Base-by-base conservation (phyloP, 1,139 yeast species). In the Pneumocystis carinii region DNA sequence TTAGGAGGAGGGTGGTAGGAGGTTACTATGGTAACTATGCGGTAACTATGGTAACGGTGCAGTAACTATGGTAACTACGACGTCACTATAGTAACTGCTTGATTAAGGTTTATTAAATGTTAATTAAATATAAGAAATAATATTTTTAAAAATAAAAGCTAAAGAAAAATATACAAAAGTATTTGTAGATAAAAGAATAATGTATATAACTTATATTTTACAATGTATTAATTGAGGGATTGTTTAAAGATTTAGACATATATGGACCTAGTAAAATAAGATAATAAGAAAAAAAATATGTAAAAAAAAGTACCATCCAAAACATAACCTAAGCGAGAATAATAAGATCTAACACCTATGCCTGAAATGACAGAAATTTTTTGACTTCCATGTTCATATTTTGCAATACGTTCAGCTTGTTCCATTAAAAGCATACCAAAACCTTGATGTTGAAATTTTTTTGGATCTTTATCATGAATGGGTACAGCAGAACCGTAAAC, bases 401-500 rank as follows among this genome's bases (percentile, higher is more conserved):
- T 81, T 1, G 99, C 95, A 65, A 92, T 92, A 69, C 97, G 81
- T 70, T 90, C 97, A 2, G 98, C 98, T 74, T 92, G 98, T 75
- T 94, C 98, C 98, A 92, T 92, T 64, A 92, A 76, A 70, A 92
- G 79, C 1, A 98, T 90, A 67, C 99, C 99, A 73, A 92, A 92
- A 24, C 99, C 99, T 79, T 94, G 98, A 78, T 92, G 99, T 77
- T 92, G 99, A 77, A 92, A 92, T 74, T 92, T 92, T 71, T 96
- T 82, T 62, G 98, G 98, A 75, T 92, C 98, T 70, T 97, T 81
- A n/a, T 95, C 87, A 74, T 94, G 98, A 67, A 92, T 77, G 1
- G 99, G 98, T 41, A 92, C 99, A 36, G 90, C 97, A 2, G 96
- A 87, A 8, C 99, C 99, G 71, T 92, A 92, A 36, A 92, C 99